Evolutionary conservation across 225 moss, liverwort and hornwort genomes (phyloP).

Genomic region (Thuidium tamariscinum): DNA sequence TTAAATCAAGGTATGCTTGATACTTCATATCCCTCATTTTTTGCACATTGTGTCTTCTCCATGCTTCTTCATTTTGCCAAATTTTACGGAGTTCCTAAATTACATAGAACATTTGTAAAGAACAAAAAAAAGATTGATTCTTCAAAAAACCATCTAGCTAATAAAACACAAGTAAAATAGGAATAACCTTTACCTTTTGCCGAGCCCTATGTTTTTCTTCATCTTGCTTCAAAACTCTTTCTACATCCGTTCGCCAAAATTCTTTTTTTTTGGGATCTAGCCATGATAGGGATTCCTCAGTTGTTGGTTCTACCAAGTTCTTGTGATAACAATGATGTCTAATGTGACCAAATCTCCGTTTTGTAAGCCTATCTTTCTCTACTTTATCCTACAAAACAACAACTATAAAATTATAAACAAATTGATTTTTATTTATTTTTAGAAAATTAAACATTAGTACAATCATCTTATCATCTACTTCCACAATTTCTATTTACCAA

Average conservation of each 20-base stretch:
- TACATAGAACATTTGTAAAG: neutral
- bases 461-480: neutral
- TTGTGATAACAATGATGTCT: constrained; percentile 22
- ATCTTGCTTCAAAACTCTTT: constrained; percentile 15
- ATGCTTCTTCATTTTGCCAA: constrained; percentile 26
- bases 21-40: constrained; percentile 28
- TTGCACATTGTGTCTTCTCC: constrained; percentile 15
- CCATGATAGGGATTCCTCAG: constrained; percentile 8
- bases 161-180: neutral
- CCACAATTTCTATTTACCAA: too few species aligned
- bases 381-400: constrained; percentile 2
- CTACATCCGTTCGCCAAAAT: constrained; percentile 32
- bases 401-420: neutral
- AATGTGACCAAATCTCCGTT: constrained; percentile 13
- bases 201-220: constrained; percentile 22
- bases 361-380: constrained; percentile 26
- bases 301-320: constrained; percentile 6
- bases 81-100: constrained; percentile 15
- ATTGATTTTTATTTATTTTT: too few species aligned
- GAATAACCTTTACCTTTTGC: neutral
- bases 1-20: constrained; percentile 12
- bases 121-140: neutral
- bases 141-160: neutral
- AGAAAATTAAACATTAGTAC: neutral
- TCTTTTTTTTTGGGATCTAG: constrained; percentile 27